A percentile compares a stretch with the other conserved stretches of the same genome.
Conservation (phyloP, 345 rosid species). For the Eucalyptus cloeziana region DNA sequence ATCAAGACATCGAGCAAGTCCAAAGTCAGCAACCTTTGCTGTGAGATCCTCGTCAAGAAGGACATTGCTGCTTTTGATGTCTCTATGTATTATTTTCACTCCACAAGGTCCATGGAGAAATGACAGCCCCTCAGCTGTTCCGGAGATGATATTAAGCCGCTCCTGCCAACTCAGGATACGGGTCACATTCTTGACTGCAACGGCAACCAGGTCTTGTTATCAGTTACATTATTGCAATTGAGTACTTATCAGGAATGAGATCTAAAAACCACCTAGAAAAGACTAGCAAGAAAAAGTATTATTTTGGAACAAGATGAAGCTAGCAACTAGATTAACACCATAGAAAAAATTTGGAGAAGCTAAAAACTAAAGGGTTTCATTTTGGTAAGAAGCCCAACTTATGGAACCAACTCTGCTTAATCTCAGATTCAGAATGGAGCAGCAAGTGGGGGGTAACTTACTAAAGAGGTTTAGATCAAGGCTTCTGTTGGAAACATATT, state of each 20-base stretch:
- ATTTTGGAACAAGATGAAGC: neutral
- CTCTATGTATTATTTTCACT: constrained; percentile 4
- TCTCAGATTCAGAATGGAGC: neutral
- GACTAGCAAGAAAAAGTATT: neutral
- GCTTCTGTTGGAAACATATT: constrained; percentile 3
- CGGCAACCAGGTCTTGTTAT: neutral
- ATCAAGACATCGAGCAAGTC: constrained; percentile 2
- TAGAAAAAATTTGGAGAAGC: neutral
- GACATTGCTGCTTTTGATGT: constrained; percentile 5
- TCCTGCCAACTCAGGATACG: neutral
- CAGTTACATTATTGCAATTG: neutral
- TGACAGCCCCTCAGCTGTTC: constrained; percentile 8
- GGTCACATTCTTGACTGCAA: neutral
- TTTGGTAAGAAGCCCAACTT: neutral
- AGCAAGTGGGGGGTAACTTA: neutral
- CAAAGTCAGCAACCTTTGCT: constrained; percentile 8
- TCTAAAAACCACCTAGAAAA: neutral
- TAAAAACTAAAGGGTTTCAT: neutral
- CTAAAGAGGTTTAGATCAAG: constrained; percentile 1
- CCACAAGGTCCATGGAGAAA: constrained; percentile 1
- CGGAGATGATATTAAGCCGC: neutral
- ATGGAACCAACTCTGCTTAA: neutral
- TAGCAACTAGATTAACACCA: neutral
- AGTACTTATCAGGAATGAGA: neutral
- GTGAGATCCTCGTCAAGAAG: constrained; percentile 1